Evolutionary conservation across 2,329 filamentous ascomycete species (phyloP), one percentile per base, ranked within the genome.

Genomic region (Fusarium pseudograminearum): DNA sequence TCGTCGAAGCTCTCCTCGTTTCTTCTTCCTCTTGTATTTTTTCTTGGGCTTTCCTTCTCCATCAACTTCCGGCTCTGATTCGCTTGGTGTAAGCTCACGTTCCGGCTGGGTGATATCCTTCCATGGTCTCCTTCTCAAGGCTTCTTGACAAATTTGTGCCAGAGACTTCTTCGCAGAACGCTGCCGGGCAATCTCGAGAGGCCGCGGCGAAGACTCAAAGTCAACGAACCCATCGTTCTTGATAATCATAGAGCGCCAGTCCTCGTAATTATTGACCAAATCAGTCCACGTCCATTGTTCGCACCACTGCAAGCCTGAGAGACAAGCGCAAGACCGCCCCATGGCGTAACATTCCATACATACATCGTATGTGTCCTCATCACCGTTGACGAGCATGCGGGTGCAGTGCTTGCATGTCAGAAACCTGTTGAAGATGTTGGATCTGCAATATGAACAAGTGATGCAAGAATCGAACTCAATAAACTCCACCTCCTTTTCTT

Each of bases 301-400:
- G 52, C 93, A 93, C 94, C 95, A 99, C 65, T 88, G 89, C 14
- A 97, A 86, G 22, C 89, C 90, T 5, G 94, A 97, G 52, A 97
- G 87, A 76, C 96, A 99, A 5, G 88, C 89, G 77, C 96, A 99
- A 46, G 94, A 97, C 53, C 96, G 89, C 24, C 96, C 96, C 92
- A 98, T 97, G n/a, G 90, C 92, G 76, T 97, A 99, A 77, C 96
- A 99, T 73, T 99, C 96, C 92, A 99, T 94, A 76, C 96, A 99
- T 24, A 99, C 86, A 78, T 99, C 96, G 77, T 98, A 99, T 0
- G 93, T 93, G 76, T 98, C 93, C 57, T 93, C 91, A 18, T 86
- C 88, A 33, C 89, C 92, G 62, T 87, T 86, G 14, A 87, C 83
- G 22, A 93, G 84, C 50, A 85, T 83, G 36, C 90, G 86, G 46